These are phyloP conservation scores for Stachybotrys echinatus DNA, from an alignment of 2,329 filamentous ascomycete genomes.

Conservation along the genomic window DNA sequence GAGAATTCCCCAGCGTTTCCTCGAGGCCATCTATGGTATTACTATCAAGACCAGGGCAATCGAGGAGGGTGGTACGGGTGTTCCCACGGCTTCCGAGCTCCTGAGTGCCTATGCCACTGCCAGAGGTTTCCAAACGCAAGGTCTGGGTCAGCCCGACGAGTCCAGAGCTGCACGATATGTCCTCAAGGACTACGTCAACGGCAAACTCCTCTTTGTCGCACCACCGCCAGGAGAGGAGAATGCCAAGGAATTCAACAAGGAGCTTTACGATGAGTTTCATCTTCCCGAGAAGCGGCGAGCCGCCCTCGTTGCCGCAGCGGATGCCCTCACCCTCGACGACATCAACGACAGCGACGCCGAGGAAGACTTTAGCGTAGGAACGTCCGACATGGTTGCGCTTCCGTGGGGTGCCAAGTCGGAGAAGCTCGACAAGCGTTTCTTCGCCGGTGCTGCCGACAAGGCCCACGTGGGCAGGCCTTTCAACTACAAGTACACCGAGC, in stretches of 20 bases:
- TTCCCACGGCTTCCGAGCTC: conserved; percentile 79
- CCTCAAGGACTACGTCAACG: conserved; percentile 95
- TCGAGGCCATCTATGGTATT: conserved; percentile 93
- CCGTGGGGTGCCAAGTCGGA: conserved; percentile 67
- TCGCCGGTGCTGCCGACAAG: conserved; percentile 58
- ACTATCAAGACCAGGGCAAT: conserved; percentile 73
- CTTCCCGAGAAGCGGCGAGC: conserved; percentile 76
- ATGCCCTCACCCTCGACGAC: conserved; percentile 36
- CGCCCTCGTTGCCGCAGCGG: conserved; percentile 48
- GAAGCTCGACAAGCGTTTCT: conserved; percentile 84
- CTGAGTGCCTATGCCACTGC: conserved; percentile 82
- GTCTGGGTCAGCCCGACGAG: conserved; percentile 87
- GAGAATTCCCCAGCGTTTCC: conserved; percentile 79
- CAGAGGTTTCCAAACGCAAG: conserved; percentile 84
- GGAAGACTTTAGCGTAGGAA: conserved; percentile 21
- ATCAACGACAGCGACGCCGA: conserved; percentile 23
- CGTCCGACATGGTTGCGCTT: conserved; percentile 42
- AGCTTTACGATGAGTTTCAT: conserved; percentile 79
- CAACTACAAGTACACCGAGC: conserved; percentile 82
- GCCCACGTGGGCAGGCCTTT: conserved; percentile 76
- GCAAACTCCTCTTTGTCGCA: conserved; percentile 87
- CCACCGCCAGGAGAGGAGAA: conserved; percentile 76
- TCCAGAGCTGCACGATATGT: conserved; percentile 84
- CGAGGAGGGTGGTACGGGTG: conserved; percentile 89
- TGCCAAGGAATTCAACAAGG: conserved; percentile 73